Base-by-base conservation (phyloP, 306 rosid species). In the Gastrolobium bilobum region DNA sequence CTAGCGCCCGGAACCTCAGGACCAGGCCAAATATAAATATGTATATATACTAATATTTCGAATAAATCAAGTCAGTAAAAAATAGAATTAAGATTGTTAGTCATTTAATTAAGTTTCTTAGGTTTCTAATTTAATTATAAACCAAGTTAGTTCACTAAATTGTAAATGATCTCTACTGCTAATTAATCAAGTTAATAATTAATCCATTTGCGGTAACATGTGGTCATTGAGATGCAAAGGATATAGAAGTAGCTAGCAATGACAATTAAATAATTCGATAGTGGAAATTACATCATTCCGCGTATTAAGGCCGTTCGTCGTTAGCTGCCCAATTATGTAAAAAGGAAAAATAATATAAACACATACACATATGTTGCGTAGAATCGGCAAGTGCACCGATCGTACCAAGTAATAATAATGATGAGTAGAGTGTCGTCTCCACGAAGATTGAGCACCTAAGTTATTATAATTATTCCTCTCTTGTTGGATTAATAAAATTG, bases 221-320 rank as follows among this genome's bases (percentile, higher is more conserved):
- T 10, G 29, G 44, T 63, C 5, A 20, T 9, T 42, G 53, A 15
- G 39, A 34, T 57, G 56, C 68, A 57, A 57, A 74, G 13, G 38
- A 44, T n/a, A 74, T 33, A 5, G 6, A 35, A 14, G 31, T 10
- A 38, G 26, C 2, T 47, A 67, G 68, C 37, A 68, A 31, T 3
- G 60, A 48, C 52, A 79, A 40, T 80, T 63, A 71, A 79, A 62
- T 80, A 63, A 63, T 54, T 79, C 1, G 68, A 6, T 52, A 43
- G 75, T 80, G 84, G 75, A 80, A 44, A 50, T 56, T 59, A 46
- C 73, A 57, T 68, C 76, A 78, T 57, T 56, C 69, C 30, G 50
- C 48, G 30, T 31, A 4, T 58, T 44, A 11, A 6, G 56, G 60
- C 69, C 57, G 54, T 68, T 57, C 3, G 10, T 20, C 61, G 68